Evolutionary conservation across 805 yeast genomes (phyloP), one percentile per base, ranked within the genome.

Genomic region (Limtongia smithiae): DNA sequence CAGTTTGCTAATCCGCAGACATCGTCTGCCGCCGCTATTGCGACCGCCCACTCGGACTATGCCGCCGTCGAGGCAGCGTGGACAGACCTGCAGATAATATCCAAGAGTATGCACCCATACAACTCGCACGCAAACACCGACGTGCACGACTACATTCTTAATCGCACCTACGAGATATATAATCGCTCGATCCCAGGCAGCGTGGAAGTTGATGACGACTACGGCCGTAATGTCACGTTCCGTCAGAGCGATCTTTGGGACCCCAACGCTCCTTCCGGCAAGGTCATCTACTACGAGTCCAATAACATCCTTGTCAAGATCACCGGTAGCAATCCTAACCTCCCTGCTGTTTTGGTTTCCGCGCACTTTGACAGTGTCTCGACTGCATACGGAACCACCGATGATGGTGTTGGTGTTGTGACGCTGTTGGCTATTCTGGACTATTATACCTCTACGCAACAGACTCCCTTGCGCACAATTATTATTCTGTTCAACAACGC

Each of bases 321-420:
- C 33, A 74, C 80, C 60, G 96, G 96, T 22, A 63, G 71, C 12
- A 70, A 83, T 44, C 68, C 75, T 0, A 59, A 68, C 0, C 67
- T 84, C 42, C 83, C 84, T 0, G 94, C 89, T 0, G 65, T 89
- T 3, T 67, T 89, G 36, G 64, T 90, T 2, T 83, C 93, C 59
- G 89, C 96, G 4, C 97, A 90, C 68, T 90, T 71, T 61, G 55
- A 54, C 37, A 80, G 91, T 7, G 96, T 89, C 6, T 94, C 96
- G 15, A 80, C 94, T 12, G 41, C 88, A 3, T 80, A 71, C 59
- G 97, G 97, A 27, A 80, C 93, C 1, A 90, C 96, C 1, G 97
- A 90, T 65, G 96, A 88, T 62, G 96, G 96, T 1, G 81, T 82
- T 71, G 96, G 96, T 7, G 74, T 87, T 51, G 95, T 89, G 1